Conservation (phyloP, 495 filamentous ascomycete species). For the Podospora anserina region DNA sequence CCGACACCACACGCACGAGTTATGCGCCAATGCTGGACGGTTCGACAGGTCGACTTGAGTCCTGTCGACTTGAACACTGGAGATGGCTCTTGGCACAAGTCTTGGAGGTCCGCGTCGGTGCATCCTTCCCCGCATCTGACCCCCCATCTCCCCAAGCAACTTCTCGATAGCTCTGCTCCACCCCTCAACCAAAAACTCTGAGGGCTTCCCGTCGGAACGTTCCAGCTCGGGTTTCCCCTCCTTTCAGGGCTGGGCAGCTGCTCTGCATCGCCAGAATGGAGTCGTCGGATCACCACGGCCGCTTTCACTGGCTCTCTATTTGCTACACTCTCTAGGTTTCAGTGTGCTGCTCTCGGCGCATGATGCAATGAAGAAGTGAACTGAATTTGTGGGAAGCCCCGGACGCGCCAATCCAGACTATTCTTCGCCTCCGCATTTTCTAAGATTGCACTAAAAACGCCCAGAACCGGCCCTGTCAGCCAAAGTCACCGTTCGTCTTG, state of each 20-base stretch:
- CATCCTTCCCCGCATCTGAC: background rate
- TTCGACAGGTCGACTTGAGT: background rate
- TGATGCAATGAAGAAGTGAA: background rate
- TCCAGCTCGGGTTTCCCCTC: constrained; percentile 1
- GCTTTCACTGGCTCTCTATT: background rate
- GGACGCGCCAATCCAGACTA: constrained; percentile 11
- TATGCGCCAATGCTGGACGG: background rate
- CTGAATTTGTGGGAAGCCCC: background rate
- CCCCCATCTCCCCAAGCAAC: background rate
- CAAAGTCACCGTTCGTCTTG: background rate
- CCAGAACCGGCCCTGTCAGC: background rate
- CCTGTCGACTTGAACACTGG: background rate
- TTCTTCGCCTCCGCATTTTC: constrained; percentile 18
- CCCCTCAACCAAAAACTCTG: constrained; percentile 5
- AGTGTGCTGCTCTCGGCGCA: constrained; percentile 1
- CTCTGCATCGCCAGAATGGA: background rate
- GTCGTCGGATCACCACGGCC: background rate
- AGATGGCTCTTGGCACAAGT: background rate
- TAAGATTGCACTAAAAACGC: constrained; percentile 14
- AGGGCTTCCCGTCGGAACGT: background rate
- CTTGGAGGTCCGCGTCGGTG: background rate
- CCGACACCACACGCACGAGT: constrained; percentile 1
- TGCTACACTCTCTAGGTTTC: background rate
- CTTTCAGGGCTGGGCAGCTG: background rate
- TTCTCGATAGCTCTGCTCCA: background rate